Conservation (phyloP, 73 alveolate species). For the Paramecium biaurelia region DNA sequence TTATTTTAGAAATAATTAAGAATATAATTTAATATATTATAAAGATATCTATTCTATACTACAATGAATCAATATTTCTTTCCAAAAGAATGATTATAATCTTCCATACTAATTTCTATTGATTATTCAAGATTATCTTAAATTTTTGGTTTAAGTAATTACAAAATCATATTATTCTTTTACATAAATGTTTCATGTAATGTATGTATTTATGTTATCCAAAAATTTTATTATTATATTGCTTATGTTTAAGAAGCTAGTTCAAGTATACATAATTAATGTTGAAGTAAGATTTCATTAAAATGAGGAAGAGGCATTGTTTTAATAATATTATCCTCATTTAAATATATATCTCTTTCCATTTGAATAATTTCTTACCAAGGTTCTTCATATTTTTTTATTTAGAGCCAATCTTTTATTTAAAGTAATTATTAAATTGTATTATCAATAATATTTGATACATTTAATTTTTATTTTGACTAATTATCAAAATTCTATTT, state of each 20-base stretch:
- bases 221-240: neutral
- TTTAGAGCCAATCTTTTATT: neutral
- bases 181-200: neutral
- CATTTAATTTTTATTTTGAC: neutral
- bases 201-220: neutral
- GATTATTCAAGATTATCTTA: neutral
- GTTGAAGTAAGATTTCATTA: neutral
- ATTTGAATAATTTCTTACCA: neutral
- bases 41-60: neutral
- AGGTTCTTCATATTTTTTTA: neutral
- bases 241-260: neutral
- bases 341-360: neutral
- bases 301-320: neutral
- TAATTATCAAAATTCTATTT: neutral
- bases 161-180: neutral
- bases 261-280: neutral
- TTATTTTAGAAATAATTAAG: neutral
- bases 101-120: neutral
- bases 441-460: neutral
- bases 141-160: neutral
- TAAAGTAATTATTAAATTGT: neutral
- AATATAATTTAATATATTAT: too few species aligned
- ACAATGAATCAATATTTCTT: neutral
- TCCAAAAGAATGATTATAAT: neutral
- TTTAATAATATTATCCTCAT: neutral